Base-by-base conservation (phyloP, 2,329 filamentous ascomycete genomes). In the Talaromyces piceae region DNA sequence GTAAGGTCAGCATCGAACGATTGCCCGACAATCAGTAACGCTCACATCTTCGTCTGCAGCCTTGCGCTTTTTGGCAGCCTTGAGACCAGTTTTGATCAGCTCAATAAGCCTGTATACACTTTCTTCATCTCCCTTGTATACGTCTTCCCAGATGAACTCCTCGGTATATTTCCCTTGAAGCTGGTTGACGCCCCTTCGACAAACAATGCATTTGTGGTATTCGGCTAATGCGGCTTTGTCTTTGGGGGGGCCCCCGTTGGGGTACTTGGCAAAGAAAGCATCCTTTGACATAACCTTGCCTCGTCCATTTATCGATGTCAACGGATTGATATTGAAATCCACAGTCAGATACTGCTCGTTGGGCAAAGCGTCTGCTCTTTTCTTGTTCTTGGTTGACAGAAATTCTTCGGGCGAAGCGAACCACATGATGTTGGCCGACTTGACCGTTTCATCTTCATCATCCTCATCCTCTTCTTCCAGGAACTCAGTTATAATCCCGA, bases 341-440 rank as follows among this genome's bases (percentile, higher is more conserved):
- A 88, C 80, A 0, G 90, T 94, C 50, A 97, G 84, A 64, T 97
- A 98, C 12, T 96, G 77, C 68, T 98, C 93, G 63, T 95, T 94
- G 77, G 81, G 81, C 48, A 94, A 68, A 53, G 82, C 88, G 69
- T 98, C 93, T 11, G 75, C 78, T 62, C 89, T 78, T 72, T 93
- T 95, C 71, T 88, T 91, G 52, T 82, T 80, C 64, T 84, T 86
- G 44, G 41, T 27, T 25, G 85, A 81, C 54, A 96, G 88, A 70
- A 97, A 91, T 62, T 86, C 87, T 61, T 95, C 87, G 0, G 88
- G 89, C 0, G 88, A 90, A 20, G 70, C 71, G 65, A 98, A 96
- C 93, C 93, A 98, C 78, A 96, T 85, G 63, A 98, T 93, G 56
- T 86, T 87, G 50, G 87, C 91, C 23, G 84, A 83, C 75, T 89